Evolutionary conservation across 257 asterid species (phyloP).

Genomic region (Solanum corneliomulleri): DNA sequence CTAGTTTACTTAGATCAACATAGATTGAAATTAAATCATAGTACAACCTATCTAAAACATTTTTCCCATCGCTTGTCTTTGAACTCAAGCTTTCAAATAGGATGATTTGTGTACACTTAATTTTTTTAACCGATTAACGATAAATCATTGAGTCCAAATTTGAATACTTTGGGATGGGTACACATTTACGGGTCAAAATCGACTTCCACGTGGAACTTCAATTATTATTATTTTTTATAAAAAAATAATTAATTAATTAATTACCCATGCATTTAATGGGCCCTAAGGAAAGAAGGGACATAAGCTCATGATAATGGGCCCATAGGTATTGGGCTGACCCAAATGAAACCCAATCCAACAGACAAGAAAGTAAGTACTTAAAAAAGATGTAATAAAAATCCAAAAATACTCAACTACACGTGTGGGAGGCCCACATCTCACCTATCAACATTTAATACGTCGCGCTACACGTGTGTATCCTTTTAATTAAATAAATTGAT

Average conservation of each 20-base stretch:
- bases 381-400: background rate
- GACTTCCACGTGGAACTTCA: background rate
- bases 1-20: background rate
- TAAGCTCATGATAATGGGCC: background rate
- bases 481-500: background rate
- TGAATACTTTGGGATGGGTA: background rate
- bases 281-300: background rate
- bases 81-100: background rate
- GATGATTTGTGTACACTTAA: background rate
- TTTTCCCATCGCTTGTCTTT: background rate
- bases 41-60: background rate
- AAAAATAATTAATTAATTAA: background rate
- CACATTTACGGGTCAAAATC: background rate
- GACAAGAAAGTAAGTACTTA: background rate
- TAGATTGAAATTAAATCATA: background rate
- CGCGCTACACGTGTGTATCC: background rate
- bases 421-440: slow-evolving; percentile 6
- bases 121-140: background rate
- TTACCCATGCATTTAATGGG: background rate
- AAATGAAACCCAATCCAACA: background rate
- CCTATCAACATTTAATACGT: background rate
- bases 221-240: background rate
- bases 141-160: background rate
- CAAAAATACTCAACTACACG: background rate
- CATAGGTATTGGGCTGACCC: background rate